Evolutionary conservation across 371 early-diverging fungal species (phyloP).

Genomic region (Nematocida ironsii): DNA sequence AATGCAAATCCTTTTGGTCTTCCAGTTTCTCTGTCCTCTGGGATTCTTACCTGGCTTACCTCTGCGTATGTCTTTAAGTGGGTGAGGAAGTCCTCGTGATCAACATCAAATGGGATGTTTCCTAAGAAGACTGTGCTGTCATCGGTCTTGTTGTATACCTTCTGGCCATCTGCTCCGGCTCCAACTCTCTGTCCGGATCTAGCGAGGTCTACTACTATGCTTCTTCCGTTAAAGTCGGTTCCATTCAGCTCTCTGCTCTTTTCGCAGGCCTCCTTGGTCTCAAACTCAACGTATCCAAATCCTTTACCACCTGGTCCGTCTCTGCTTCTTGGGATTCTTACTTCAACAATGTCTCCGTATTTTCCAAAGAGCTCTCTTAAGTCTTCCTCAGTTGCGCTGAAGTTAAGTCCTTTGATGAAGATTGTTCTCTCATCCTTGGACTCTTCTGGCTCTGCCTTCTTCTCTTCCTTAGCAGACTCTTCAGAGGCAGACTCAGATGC

Average conservation of each 20-base stretch:
- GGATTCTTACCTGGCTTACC: constrained; percentile 65
- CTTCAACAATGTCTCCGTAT: constrained; percentile 64
- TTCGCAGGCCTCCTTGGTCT: constrained; percentile 60
- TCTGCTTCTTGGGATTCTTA: constrained; percentile 64
- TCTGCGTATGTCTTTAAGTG: constrained; percentile 64
- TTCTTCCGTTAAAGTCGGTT: constrained; percentile 55
- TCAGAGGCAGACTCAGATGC: constrained; percentile 32
- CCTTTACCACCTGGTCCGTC: constrained; percentile 67
- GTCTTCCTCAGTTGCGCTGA: constrained; percentile 61
- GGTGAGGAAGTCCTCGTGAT: constrained; percentile 58
- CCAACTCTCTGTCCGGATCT: constrained; percentile 14
- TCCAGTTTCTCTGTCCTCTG: constrained; percentile 72
- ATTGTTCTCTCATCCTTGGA: constrained; percentile 61
- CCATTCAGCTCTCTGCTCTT: constrained; percentile 62
- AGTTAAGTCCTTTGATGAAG: constrained; percentile 69
- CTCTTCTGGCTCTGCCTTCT: constrained; percentile 52
- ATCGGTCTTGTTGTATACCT: constrained; percentile 7
- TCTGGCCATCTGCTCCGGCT: constrained; percentile 1
- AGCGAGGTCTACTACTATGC: constrained; percentile 41
- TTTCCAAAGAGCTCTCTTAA: constrained; percentile 66
- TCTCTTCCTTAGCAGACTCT: constrained; percentile 7
- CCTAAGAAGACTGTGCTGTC: constrained; percentile 66
- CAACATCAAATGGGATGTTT: constrained; percentile 64
- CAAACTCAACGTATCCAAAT: constrained; percentile 70
- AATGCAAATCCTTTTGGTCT: constrained; percentile 86